Evolutionary conservation across 2,329 filamentous ascomycete genomes (phyloP), one percentile per base, ranked within the genome.

Genomic region (Talaromyces sp.): DNA sequence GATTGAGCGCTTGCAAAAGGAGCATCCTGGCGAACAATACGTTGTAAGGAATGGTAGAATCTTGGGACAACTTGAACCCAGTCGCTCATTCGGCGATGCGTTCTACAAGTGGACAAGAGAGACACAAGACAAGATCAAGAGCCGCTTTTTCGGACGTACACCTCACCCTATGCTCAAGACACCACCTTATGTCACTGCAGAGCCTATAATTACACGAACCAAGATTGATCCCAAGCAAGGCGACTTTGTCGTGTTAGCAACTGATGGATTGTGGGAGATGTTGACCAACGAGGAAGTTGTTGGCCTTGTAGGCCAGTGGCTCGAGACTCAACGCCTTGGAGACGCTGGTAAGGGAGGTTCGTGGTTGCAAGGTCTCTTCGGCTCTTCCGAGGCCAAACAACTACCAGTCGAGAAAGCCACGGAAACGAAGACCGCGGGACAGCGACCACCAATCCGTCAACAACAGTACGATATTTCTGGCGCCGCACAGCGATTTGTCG

Each of bases 201-300:
- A 99, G 77, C 95, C 95, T 2, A 84, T 98, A 23, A 86, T 99
- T 60, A 98, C 93, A 0, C 96, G 92, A 1, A 98, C 93, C 52
- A 89, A 95, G 75, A 88, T 99, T 59, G 84, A 93, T 69, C 95
- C 95, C 1, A 86, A 91, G 60, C 91, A 91, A 66, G 93, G 93
- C 52, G 95, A 99, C 73, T 99, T 99, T 70, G 83, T 99, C 12
- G 93, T 99, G 65, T 88, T 99, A 82, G 95, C 95, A 23, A 97
- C 95, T 0, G 95, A 99, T 73, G 95, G 95, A 3, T 83, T 99
- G 0, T 99, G 95, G 95, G 95, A 99, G 78, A 98, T 98, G 95
- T 83, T 99, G 65, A 97, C 92, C 55, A 99, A 98, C 71, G 95
- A 99, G 73, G 95, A 99, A 80, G 95, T 97, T 1, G 90, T 99